Evolutionary conservation across 1,284 basidiomycete genomes (phyloP).

Genomic region (Ustilago hordei): DNA sequence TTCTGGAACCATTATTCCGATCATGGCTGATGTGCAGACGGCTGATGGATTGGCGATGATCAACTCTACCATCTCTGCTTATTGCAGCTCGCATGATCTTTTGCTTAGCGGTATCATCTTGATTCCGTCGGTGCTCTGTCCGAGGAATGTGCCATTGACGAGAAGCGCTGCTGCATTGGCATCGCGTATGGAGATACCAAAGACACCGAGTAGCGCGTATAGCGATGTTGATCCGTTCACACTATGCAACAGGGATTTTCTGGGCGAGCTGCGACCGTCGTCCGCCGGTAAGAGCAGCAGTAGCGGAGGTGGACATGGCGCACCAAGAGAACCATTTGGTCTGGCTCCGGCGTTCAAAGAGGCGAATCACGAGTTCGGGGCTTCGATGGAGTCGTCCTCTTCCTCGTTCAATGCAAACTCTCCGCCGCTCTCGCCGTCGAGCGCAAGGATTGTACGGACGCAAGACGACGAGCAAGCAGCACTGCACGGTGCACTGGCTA

Average conservation of each 20-base stretch:
- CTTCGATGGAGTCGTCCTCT: slow-evolving; percentile 32
- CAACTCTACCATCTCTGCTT: slow-evolving; percentile 54
- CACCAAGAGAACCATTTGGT: slow-evolving; percentile 31
- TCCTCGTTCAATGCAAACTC: slow-evolving; percentile 31
- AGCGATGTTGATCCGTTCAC: slow-evolving; percentile 45
- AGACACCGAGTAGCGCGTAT: slow-evolving; percentile 33
- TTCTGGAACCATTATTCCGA: slow-evolving; percentile 52
- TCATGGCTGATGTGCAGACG: slow-evolving; percentile 52
- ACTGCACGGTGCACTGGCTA: slow-evolving; percentile 42
- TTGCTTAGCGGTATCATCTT: slow-evolving; percentile 51
- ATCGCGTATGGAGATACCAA: slow-evolving; percentile 14
- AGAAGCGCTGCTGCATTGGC: slow-evolving; percentile 14
- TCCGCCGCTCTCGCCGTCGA: slow-evolving; percentile 47
- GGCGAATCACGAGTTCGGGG: slow-evolving; percentile 2
- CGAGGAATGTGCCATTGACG: slow-evolving; percentile 39
- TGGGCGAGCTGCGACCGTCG: slow-evolving; percentile 24
- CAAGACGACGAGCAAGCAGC: slow-evolving; percentile 47
- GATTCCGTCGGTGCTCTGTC: slow-evolving; percentile 49
- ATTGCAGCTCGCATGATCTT: slow-evolving; percentile 51
- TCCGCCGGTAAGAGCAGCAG: slow-evolving; percentile 1
- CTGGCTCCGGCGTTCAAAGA: slow-evolving; percentile 33
- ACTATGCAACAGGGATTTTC: slow-evolving; percentile 33
- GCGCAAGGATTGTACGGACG: slow-evolving; percentile 14
- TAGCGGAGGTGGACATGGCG: background rate
- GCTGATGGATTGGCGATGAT: slow-evolving; percentile 48